Evolutionary conservation across 1,284 basidiomycete species (phyloP).

Genomic region (Pyrrhoderma lamaoense): DNA sequence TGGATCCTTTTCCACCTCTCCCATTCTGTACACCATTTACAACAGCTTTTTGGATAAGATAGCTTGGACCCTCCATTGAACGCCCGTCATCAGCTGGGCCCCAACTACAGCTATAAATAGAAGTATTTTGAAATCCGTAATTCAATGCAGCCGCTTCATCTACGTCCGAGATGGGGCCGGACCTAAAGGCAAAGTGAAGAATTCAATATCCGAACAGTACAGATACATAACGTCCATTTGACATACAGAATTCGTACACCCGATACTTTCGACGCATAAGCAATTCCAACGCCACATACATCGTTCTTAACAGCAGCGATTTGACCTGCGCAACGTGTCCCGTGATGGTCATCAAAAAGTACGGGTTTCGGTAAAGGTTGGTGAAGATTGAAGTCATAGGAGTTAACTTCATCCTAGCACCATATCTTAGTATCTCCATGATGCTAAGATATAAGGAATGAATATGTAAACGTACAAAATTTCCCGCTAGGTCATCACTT

Average conservation of each 20-base stretch:
- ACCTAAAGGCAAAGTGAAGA: constrained; percentile 26
- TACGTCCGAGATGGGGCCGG: constrained; percentile 94
- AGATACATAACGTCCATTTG: too few species aligned
- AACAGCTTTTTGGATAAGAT: constrained; percentile 91
- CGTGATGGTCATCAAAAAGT: constrained; percentile 91
- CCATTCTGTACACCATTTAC: constrained; percentile 93
- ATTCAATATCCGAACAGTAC: background rate
- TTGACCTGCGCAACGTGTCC: constrained; percentile 97
- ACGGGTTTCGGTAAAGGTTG: constrained; percentile 81
- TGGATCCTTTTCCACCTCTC: constrained; percentile 80
- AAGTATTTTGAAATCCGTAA: constrained; percentile 87
- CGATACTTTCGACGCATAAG: constrained; percentile 86
- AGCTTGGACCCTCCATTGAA: constrained; percentile 92
- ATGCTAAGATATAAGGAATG: constrained; percentile 1
- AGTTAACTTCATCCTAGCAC: constrained; percentile 76
- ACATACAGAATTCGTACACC: constrained; percentile 80
- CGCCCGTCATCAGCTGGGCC: constrained; percentile 94
- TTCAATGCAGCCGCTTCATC: constrained; percentile 97
- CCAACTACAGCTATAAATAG: constrained; percentile 96
- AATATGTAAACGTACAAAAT: constrained; percentile 59
- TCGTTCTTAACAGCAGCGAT: constrained; percentile 96
- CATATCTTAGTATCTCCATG: background rate
- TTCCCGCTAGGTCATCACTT: constrained; percentile 79
- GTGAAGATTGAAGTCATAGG: constrained; percentile 97
- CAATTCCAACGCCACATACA: constrained; percentile 92